These are phyloP conservation scores for Cladophialophora exuberans DNA, from an alignment of 2,329 filamentous ascomycete species.

Conservation along the genomic window DNA sequence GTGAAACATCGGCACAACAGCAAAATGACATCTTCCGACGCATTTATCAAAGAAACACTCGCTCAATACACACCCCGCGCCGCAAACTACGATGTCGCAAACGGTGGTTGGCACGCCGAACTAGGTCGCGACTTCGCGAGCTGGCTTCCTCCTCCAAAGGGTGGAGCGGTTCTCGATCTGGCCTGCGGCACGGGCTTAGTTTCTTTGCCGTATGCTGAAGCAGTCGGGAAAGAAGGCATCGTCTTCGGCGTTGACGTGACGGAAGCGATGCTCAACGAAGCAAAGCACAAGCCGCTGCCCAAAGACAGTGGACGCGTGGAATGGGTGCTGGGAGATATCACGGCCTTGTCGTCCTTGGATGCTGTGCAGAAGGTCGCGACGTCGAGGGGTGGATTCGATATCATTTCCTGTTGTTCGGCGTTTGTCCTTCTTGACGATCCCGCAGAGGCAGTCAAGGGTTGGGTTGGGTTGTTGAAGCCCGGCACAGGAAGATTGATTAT, in stretches of 20 bases:
- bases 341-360: constrained; percentile 6
- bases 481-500: constrained; percentile 26
- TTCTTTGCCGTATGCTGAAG: constrained; percentile 43
- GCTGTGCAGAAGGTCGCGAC: constrained; percentile 9
- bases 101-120: constrained; percentile 41
- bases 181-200: constrained; percentile 52
- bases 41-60: constrained; percentile 13
- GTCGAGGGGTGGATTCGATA: constrained; percentile 13
- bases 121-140: constrained; percentile 45
- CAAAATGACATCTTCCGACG: constrained; percentile 8
- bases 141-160: constrained; percentile 35
- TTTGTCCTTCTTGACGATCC: constrained; percentile 20
- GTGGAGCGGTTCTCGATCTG: constrained; percentile 49
- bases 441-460: constrained; percentile 15
- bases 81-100: constrained; percentile 42
- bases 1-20: no score
- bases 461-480: constrained; percentile 14
- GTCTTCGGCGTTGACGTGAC: constrained; percentile 48
- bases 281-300: constrained; percentile 22
- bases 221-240: constrained; percentile 41
- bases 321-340: constrained; percentile 15
- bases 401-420: constrained; percentile 26
- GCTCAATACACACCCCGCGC: constrained; percentile 40
- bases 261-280: constrained; percentile 45
- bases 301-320: constrained; percentile 3